Conservation (phyloP, 352 stramenopile genomes). For the Phytophthora citrophthora region DNA sequence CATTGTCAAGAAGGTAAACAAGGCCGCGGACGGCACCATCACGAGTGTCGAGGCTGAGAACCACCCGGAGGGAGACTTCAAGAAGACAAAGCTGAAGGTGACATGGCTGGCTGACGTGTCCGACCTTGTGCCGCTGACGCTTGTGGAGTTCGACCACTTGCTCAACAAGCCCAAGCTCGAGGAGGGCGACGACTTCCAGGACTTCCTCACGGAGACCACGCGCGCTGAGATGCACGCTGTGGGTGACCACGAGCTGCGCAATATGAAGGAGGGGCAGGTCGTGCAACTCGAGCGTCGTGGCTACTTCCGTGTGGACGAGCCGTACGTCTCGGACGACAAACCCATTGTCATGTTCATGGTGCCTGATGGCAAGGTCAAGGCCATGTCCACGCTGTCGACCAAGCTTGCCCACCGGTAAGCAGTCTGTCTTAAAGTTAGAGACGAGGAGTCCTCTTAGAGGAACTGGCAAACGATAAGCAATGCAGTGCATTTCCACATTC, state of each 20-base stretch:
- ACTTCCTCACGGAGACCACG: constrained; percentile 96
- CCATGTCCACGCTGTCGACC: constrained; percentile 89
- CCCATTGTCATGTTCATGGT: constrained; percentile 99
- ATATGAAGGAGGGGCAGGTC: constrained; percentile 94
- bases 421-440: constrained; percentile 7
- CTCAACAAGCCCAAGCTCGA: constrained; percentile 99
- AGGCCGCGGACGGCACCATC: constrained; percentile 57
- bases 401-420: constrained; percentile 66
- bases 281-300: constrained; percentile 99
- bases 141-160: constrained; percentile 99
- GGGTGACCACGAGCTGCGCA: constrained; percentile 96
- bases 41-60: constrained; percentile 76
- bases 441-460: constrained; percentile 14
- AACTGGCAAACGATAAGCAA: constrained; percentile 16
- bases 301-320: constrained; percentile 95
- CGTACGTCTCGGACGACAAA: constrained; percentile 83
- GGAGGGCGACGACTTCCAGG: constrained; percentile 97
- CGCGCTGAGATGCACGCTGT: constrained; percentile 94
- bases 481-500: constrained; percentile 12
- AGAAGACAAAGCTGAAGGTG: constrained; percentile 97
- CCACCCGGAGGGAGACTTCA: constrained; percentile 89
- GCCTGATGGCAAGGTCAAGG: constrained; percentile 96
- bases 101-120: constrained; percentile 95
- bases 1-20: constrained; percentile 78
- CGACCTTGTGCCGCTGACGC: constrained; percentile 87